Base-by-base conservation (phyloP, 2,329 filamentous ascomycete genomes). In the Moelleriella libera region DNA sequence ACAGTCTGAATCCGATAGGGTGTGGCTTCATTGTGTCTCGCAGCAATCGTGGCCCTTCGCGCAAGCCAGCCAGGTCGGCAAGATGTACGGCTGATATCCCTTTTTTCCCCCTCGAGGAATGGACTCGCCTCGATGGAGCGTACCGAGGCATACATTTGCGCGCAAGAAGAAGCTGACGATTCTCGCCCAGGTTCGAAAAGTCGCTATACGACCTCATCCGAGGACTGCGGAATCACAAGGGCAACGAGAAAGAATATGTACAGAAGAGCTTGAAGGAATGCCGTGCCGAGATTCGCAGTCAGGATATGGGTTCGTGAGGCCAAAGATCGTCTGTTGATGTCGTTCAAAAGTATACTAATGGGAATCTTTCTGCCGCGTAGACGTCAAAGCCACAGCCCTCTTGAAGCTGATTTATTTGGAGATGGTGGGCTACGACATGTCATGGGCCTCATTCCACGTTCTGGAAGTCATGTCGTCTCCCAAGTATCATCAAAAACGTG, bases 401-500 rank as follows among this genome's bases (percentile, higher is more conserved):
- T 72, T 98, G 60, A 98, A 98, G 71, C 77, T 98, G 57, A 83
- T 96, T 47, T 98, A 98, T 64, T 79, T 98, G 54, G 92, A 98
- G 64, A 98, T 98, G 92, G 89, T 97, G 56, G 92, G 92, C 11
- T 86, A 97, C 63, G 92, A 97, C 67, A 98, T 98, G 92, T 96
- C 90, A 3, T 98, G 92, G 92, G 92, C 92, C 4, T 89, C 89
- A 10, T 98, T 98, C 68, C 87, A 98, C 63, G 90, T 97, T 46
- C 82, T 98, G 44, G 92, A 98, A 69, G 92, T 98, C 68, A 98
- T 98, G 92, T 94, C 89, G 39, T 94, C 88, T 40, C 75, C 84
- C 44, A 97, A 96, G 63, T 94, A 94, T 64, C 77, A 88, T 55
- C 90, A 96, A 66, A 98, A 98, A 68, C 78, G 90, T 54, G 88